These are phyloP conservation scores for Xylariaceae sp. DNA, from an alignment of 2,329 filamentous ascomycete species.

Conservation along the genomic window DNA sequence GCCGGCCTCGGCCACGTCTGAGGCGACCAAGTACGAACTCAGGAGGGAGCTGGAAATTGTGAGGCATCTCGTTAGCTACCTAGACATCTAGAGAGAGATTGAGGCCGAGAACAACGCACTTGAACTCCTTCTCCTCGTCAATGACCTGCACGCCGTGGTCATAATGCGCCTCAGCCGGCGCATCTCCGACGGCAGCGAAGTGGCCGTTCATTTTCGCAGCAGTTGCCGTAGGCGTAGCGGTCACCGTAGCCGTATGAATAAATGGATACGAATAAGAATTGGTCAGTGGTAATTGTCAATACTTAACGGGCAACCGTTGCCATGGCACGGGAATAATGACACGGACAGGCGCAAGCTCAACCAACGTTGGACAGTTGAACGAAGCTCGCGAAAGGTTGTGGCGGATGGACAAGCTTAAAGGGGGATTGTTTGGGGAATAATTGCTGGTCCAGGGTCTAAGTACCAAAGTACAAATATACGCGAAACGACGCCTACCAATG, in stretches of 20 bases:
- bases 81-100: background rate
- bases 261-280: background rate
- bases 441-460: background rate
- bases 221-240: background rate
- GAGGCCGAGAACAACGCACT: constrained; percentile 52
- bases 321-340: constrained; percentile 15
- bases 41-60: constrained; percentile 58
- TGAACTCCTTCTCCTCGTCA: constrained; percentile 94
- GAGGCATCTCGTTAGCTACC: constrained; percentile 19
- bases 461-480: background rate
- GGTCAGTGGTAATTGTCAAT: background rate
- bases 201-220: constrained; percentile 64
- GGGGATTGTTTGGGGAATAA: background rate
- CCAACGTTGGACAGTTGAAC: background rate
- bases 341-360: constrained; percentile 7
- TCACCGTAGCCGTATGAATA: background rate
- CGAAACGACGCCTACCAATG: background rate
- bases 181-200: constrained; percentile 67
- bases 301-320: constrained; percentile 10
- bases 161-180: constrained; percentile 62
- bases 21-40: constrained; percentile 72
- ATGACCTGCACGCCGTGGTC: constrained; percentile 96
- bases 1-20: constrained; percentile 77
- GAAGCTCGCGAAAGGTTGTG: background rate
- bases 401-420: background rate